These are phyloP conservation scores for Aspergillus bombycis DNA, from an alignment of 2,329 filamentous ascomycete species.

Conservation along the genomic window DNA sequence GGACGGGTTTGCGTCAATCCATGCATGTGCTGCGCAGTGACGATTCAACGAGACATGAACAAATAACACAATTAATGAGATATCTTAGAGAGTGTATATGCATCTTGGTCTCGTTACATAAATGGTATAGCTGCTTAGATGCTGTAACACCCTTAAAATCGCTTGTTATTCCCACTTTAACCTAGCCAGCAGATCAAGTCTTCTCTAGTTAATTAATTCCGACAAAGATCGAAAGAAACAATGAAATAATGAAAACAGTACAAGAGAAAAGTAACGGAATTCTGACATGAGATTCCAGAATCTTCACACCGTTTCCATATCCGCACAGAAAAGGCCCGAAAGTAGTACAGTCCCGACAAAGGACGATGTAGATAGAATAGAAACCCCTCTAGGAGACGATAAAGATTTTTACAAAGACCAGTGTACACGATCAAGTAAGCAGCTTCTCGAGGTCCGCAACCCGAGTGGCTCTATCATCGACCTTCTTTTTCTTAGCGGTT, in stretches of 20 bases:
- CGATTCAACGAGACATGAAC: not conserved
- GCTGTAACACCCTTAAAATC: not conserved
- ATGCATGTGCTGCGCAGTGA: not conserved
- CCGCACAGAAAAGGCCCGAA: not conserved
- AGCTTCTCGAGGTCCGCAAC: slow-evolving; percentile 53
- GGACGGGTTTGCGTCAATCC: not conserved
- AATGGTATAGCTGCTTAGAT: not conserved
- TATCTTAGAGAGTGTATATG: not conserved
- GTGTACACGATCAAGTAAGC: slow-evolving; percentile 20
- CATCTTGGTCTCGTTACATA: not conserved
- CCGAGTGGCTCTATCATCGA: slow-evolving; percentile 57
- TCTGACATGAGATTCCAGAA: not conserved
- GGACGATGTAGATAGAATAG: not conserved
- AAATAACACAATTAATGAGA: not conserved
- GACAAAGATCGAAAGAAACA: not conserved
- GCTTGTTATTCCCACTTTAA: not conserved
- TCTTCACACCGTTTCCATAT: not conserved
- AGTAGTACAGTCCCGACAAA: not conserved
- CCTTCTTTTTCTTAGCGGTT: slow-evolving; percentile 60
- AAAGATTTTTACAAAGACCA: not conserved
- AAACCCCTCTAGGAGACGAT: not conserved
- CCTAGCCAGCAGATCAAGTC: not conserved
- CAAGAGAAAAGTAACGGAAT: not conserved
- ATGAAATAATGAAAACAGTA: not conserved
- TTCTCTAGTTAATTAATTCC: not conserved